A percentile compares a stretch with the other conserved stretches of the same genome.
Conservation (phyloP, 192 early-diverging fungal species). For the Coemansia sp. region DNA sequence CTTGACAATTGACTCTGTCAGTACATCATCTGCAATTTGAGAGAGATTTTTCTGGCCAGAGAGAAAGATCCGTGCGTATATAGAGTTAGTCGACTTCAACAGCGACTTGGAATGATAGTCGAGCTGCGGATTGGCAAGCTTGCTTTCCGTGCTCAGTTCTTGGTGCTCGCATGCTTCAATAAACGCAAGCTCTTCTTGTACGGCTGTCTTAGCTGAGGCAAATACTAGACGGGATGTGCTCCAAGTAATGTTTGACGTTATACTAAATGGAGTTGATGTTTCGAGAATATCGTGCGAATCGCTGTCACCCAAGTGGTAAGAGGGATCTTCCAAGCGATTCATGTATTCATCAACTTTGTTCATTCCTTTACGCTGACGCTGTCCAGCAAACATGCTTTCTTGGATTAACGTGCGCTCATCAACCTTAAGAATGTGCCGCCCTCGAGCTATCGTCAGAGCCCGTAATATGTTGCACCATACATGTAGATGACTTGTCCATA, state of each 20-base stretch:
- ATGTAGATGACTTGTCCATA: conserved; percentile 39
- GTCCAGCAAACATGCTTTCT: conserved; percentile 52
- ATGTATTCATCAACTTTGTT: conserved; percentile 44
- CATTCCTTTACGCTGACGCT: conserved; percentile 38
- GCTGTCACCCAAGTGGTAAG: conserved; percentile 14
- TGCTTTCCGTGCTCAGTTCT: conserved; percentile 3
- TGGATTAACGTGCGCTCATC: conserved; percentile 48
- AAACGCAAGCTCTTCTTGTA: conserved; percentile 12
- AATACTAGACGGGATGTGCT: conserved; percentile 36
- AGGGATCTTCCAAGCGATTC: conserved; percentile 14
- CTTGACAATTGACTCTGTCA: conserved; percentile 6
- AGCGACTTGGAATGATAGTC: conserved; percentile 13
- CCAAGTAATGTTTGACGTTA: conserved; percentile 39
- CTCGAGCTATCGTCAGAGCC: conserved; percentile 42
- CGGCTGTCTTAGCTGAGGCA: conserved; percentile 5
- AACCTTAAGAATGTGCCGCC: conserved; percentile 36
- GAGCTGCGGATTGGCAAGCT: neutral
- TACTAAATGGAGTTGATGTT: conserved; percentile 35
- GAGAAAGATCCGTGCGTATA: conserved; percentile 20
- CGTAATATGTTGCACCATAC: conserved; percentile 47
- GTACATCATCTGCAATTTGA: conserved; percentile 8
- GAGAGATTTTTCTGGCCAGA: conserved; percentile 22
- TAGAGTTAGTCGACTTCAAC: conserved; percentile 13
- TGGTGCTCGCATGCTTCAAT: conserved; percentile 13
- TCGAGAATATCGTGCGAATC: conserved; percentile 11